phyloP scores from a whole-genome alignment of 495 filamentous ascomycete genomes.

The Trichoderma virens region DNA sequence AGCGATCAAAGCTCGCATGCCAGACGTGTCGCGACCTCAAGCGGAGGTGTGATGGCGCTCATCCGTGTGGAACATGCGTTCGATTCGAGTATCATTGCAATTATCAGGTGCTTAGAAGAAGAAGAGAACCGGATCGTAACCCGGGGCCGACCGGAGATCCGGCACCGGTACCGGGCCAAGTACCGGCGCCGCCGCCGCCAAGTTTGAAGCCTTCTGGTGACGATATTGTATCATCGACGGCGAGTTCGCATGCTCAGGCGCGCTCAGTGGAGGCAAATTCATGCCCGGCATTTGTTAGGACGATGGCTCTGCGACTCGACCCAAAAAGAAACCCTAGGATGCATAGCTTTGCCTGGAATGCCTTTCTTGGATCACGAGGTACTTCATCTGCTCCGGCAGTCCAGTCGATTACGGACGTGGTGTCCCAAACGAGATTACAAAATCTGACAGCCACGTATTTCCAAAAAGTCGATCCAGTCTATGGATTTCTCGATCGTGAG shows the following conservation, averaged over 20 bases:
- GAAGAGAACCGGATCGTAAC: neutral
- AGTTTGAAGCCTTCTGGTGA: neutral
- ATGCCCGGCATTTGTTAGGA: slow-evolving; percentile 42
- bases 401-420: slow-evolving; percentile 21
- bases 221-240: neutral
- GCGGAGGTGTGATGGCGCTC: neutral
- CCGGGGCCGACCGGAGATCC: neutral
- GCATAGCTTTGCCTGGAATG: slow-evolving; percentile 47
- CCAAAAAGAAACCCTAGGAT: slow-evolving; percentile 40
- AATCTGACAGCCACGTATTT: slow-evolving; percentile 39
- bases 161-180: neutral
- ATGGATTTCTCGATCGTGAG: slow-evolving; percentile 38
- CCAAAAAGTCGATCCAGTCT: slow-evolving; percentile 36
- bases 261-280: slow-evolving; percentile 40
- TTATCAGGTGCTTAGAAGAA: neutral
- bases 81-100: slow-evolving; percentile 3
- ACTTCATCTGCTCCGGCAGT: slow-evolving; percentile 15
- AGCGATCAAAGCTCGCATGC: neutral
- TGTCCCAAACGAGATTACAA: neutral
- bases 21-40: slow-evolving; percentile 8
- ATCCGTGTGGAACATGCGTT: slow-evolving; percentile 1
- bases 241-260: slow-evolving; percentile 12
- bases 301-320: slow-evolving; percentile 41
- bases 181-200: neutral
- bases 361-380: slow-evolving; percentile 29